Base-by-base conservation (phyloP, 805 yeast species). In the Starmerella floricola region DNA sequence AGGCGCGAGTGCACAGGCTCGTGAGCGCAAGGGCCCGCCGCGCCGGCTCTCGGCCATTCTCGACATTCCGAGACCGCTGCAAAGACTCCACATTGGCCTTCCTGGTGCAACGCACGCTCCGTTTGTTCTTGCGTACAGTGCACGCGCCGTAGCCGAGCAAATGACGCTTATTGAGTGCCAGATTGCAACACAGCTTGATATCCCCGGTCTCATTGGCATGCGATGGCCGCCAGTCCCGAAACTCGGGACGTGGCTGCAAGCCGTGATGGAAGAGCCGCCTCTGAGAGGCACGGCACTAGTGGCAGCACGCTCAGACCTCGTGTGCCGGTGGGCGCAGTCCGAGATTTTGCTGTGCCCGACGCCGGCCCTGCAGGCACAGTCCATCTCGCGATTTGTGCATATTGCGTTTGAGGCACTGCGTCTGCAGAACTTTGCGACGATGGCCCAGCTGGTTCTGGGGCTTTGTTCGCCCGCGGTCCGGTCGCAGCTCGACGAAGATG, bases 321-420 rank as follows among this genome's bases (percentile, higher is more conserved):
- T 83, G 65, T 87, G 83, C 6, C 84, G 83, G 53, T 88, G 97
- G 97, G 77, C 87, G 31, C 76, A 83, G 27, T 83, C 95, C 0
- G 95, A 88, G 63, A 74, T 91, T 42, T 60, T 85, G 13, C 63
- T 88, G 46, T 84, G 95, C 8, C 68, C 67, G 42, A 64, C 69
- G 33, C 65, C 72, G 20, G 66, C 65, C 2, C 73, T 83, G 50
- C 68, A 88, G 50, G 73, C 76, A 33, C 68, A 74, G 42, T 71
- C 87, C 1, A 72, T 87, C n/a, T 77, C 85, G n/a, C 68, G 88
- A 50, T 85, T 82, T 54, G 84, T 88, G 45, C 94, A 84, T 52
- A 64, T 88, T 42, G 96, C 95, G 0, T 77, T 78, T 43, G 74
- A 76, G 51, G 79, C 95, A 58, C 68, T 69, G 34, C 62, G 62